A percentile compares a stretch with the other conserved stretches of the same genome.
phyloP scores from a whole-genome alignment of 768 basidiomycete species.

The Kockovaella imperatae region DNA sequence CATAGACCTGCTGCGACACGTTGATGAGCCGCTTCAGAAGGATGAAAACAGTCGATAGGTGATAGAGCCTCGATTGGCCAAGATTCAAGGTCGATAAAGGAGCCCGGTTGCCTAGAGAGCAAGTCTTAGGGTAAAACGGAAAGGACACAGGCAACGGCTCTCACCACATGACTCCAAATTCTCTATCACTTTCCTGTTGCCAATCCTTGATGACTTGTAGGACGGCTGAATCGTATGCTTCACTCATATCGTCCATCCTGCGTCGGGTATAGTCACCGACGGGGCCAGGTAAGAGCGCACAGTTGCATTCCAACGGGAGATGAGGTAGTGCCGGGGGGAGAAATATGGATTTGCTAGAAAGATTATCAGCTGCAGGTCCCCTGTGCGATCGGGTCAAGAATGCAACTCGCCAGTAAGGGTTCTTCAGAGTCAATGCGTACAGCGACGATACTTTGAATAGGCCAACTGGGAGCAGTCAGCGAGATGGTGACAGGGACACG shows the following conservation, averaged over 20 bases:
- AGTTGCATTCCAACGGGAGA: conserved; percentile 35
- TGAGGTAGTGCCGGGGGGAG: conserved; percentile 30
- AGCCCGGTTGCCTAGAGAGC: conserved; percentile 29
- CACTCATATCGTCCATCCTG: conserved; percentile 36
- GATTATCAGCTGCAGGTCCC: not conserved
- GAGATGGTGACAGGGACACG: too few relatives aligned
- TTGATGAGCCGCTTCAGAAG: conserved; percentile 29
- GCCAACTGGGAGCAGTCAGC: conserved; percentile 19
- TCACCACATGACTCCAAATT: conserved; percentile 32
- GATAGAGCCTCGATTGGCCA: conserved; percentile 35
- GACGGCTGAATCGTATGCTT: conserved; percentile 35
- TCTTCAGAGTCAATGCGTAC: conserved; percentile 28
- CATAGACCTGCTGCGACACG: conserved; percentile 40
- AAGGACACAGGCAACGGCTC: too few relatives aligned
- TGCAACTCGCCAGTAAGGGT: conserved; percentile 24
- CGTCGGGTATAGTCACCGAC: conserved; percentile 31
- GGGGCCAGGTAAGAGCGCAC: conserved; percentile 36
- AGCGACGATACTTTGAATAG: conserved; percentile 33
- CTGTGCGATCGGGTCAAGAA: not conserved
- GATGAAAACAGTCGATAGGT: conserved; percentile 39
- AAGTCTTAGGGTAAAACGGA: too few relatives aligned
- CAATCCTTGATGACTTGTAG: conserved; percentile 20
- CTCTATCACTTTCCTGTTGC: conserved; percentile 16
- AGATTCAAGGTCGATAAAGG: conserved; percentile 23
- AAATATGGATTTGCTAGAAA: conserved; percentile 13